These are phyloP conservation scores for Talaromyces adpressus DNA, from an alignment of 495 filamentous ascomycete genomes.

Conservation along the genomic window DNA sequence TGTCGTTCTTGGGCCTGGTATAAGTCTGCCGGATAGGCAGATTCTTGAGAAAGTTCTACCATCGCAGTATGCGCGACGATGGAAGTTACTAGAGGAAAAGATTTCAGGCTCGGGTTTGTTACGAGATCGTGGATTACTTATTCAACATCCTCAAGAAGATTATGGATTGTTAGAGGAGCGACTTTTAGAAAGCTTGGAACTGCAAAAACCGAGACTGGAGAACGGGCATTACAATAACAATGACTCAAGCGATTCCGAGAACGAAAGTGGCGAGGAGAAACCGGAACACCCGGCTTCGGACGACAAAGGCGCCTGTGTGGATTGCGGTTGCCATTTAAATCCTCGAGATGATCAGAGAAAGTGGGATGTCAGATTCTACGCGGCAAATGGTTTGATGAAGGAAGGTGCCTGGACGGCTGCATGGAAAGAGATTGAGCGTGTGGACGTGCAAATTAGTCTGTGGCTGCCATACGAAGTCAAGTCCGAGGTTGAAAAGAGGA, in stretches of 20 bases:
- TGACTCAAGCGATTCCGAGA: slow-evolving; percentile 31
- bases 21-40: slow-evolving; percentile 32
- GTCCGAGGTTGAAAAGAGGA: slow-evolving; percentile 35
- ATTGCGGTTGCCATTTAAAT: slow-evolving; percentile 49
- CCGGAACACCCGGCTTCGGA: slow-evolving; percentile 40
- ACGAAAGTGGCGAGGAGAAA: slow-evolving; percentile 29
- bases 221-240: slow-evolving; percentile 63
- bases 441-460: slow-evolving; percentile 85
- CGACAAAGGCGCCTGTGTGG: slow-evolving; percentile 49
- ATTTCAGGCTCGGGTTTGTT: slow-evolving; percentile 65
- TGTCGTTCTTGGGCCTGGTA: slow-evolving; percentile 53
- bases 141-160: slow-evolving; percentile 83
- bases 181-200: slow-evolving; percentile 78
- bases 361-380: slow-evolving; percentile 85
- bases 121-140: slow-evolving; percentile 69
- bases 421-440: slow-evolving; percentile 95
- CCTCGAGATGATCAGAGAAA: slow-evolving; percentile 43
- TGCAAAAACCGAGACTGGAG: slow-evolving; percentile 64
- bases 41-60: slow-evolving; percentile 53
- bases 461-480: slow-evolving; percentile 52
- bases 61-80: slow-evolving; percentile 56
- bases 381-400: slow-evolving; percentile 87
- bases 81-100: slow-evolving; percentile 69
- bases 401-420: slow-evolving; percentile 88
- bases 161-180: slow-evolving; percentile 90